Evolutionary conservation across 2,329 filamentous ascomycete genomes (phyloP).

Genomic region (Fusarium sp.): DNA sequence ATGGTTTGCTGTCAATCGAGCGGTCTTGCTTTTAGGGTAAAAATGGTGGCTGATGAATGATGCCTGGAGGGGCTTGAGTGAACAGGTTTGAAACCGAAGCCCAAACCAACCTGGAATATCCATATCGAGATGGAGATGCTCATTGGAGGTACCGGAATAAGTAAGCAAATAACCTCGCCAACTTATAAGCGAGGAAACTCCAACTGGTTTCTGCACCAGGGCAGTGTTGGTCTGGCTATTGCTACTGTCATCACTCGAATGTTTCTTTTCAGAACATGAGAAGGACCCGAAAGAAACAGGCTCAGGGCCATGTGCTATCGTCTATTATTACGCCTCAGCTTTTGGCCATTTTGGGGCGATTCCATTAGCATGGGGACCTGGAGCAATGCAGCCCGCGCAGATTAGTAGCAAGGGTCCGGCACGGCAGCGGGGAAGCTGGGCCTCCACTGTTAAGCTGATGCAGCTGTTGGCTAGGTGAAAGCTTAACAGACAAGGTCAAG

Average conservation of each 20-base stretch:
- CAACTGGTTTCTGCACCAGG: background rate
- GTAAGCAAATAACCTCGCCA: conserved; percentile 1
- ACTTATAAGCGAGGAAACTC: background rate
- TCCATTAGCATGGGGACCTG: conserved; percentile 18
- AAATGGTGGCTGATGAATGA: conserved; percentile 3
- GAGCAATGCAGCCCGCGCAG: conserved; percentile 8
- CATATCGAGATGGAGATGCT: background rate
- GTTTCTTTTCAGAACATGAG: background rate
- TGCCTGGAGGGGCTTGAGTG: background rate
- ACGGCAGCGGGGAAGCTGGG: conserved; percentile 33
- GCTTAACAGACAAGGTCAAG: conserved; percentile 25
- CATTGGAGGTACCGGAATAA: conserved; percentile 9
- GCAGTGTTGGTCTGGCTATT: background rate
- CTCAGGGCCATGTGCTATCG: background rate
- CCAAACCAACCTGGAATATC: conserved; percentile 4
- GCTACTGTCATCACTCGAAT: background rate
- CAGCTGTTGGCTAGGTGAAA: background rate
- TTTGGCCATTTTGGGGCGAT: conserved; percentile 10
- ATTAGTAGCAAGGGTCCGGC: conserved; percentile 20
- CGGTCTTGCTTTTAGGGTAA: background rate
- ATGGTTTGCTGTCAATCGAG: background rate
- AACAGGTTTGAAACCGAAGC: conserved; percentile 18
- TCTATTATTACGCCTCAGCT: conserved; percentile 11
- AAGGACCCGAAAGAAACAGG: background rate
- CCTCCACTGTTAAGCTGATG: conserved; percentile 33